Conservation (phyloP, 2,329 filamentous ascomycete species). For the Lithohypha guttulata region DNA sequence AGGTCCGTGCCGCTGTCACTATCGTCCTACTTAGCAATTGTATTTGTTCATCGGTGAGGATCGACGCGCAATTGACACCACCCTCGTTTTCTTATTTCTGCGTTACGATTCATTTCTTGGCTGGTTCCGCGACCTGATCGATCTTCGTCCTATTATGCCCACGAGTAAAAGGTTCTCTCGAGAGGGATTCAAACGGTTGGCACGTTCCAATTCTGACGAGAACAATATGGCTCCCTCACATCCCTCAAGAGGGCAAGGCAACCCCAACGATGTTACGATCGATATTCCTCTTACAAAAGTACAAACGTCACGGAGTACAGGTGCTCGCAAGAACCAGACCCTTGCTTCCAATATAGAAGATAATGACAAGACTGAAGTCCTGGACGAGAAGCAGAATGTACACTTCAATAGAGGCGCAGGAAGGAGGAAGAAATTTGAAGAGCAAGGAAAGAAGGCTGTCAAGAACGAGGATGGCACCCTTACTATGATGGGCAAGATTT, state of each 20-base stretch:
- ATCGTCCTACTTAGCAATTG: background rate
- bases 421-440: conserved; percentile 28
- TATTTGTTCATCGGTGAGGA: background rate
- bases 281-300: conserved; percentile 52
- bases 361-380: conserved; percentile 4
- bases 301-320: conserved; percentile 35
- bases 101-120: background rate
- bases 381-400: conserved; percentile 17
- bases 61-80: background rate
- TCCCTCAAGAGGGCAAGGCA: conserved; percentile 16
- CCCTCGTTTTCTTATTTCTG: conserved; percentile 1
- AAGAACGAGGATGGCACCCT: conserved; percentile 44
- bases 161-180: conserved; percentile 31
- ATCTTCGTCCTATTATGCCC: conserved; percentile 12
- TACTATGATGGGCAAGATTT: conserved; percentile 49
- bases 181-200: conserved; percentile 35
- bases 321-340: conserved; percentile 32
- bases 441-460: conserved; percentile 26
- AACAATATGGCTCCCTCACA: conserved; percentile 27
- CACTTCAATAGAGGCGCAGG: conserved; percentile 16
- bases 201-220: conserved; percentile 27
- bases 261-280: conserved; percentile 45
- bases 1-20: conserved; percentile 1
- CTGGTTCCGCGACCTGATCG: background rate
- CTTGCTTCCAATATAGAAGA: conserved; percentile 27